Conservation (phyloP, 169 alveolate genomes). For the Babesia ovis region DNA sequence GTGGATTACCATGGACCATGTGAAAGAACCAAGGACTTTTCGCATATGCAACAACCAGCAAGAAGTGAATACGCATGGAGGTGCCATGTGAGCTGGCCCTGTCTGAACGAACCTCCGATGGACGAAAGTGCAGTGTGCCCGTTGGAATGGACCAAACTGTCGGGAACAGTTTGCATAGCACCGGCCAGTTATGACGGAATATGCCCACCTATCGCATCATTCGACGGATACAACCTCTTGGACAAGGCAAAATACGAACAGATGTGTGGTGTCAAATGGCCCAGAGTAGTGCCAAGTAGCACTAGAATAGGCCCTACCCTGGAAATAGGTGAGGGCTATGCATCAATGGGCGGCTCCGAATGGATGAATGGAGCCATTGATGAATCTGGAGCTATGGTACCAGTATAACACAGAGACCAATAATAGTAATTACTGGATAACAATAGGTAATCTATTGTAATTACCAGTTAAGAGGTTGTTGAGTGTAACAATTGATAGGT, state of each 20-base stretch:
- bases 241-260: constrained; percentile 62
- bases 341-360: neutral
- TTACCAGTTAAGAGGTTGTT: no score
- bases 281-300: neutral
- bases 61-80: constrained; percentile 61
- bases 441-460: no score
- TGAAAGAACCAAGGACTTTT: constrained; percentile 24
- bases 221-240: constrained; percentile 46
- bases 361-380: constrained; percentile 41
- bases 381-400: constrained; percentile 49
- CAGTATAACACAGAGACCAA: neutral
- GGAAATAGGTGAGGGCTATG: neutral
- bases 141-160: constrained; percentile 65
- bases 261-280: constrained; percentile 51
- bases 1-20: constrained; percentile 52
- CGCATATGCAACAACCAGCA: constrained; percentile 16
- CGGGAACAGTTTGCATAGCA: constrained; percentile 68
- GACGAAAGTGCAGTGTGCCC: constrained; percentile 58
- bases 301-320: neutral
- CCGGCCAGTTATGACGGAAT: constrained; percentile 69
- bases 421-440: no score
- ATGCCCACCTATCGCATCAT: constrained; percentile 77
- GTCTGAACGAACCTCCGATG: constrained; percentile 48
- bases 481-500: no score
- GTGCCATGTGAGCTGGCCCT: constrained; percentile 78